phyloP scores from a whole-genome alignment of 2,329 filamentous ascomycete species.

The Aaosphaeria pasadenensis region DNA sequence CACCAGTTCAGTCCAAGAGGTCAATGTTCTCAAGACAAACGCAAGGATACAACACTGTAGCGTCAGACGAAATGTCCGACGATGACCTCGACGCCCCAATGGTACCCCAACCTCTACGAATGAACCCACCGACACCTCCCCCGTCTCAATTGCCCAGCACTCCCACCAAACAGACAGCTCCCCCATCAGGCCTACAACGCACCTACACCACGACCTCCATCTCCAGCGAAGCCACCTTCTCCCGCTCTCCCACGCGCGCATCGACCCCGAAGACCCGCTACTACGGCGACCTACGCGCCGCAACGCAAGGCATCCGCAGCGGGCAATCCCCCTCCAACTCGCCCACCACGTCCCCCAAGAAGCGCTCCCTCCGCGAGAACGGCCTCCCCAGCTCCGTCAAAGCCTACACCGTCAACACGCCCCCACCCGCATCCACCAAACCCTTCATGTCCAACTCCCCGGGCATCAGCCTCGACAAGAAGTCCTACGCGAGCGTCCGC shows the following conservation, averaged over 20 bases:
- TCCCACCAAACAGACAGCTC: slow-evolving; percentile 6
- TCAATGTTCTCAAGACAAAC: slow-evolving; percentile 20
- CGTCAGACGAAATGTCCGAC: slow-evolving; percentile 25
- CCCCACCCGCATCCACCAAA: slow-evolving; percentile 8
- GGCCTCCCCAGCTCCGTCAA: slow-evolving; percentile 24
- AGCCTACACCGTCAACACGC: slow-evolving; percentile 28
- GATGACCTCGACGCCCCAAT: slow-evolving; percentile 24
- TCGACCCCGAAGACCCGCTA: slow-evolving; percentile 42
- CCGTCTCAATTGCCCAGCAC: slow-evolving; percentile 15
- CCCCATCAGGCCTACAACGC: slow-evolving; percentile 15
- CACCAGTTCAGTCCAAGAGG: slow-evolving; percentile 6
- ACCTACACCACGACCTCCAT: slow-evolving; percentile 23
- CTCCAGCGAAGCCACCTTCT: slow-evolving; percentile 28
- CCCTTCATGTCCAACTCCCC: slow-evolving; percentile 18
- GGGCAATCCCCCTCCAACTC: slow-evolving; percentile 20
- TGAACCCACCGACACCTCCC: slow-evolving; percentile 47
- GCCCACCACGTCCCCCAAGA: slow-evolving; percentile 19
- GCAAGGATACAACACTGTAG: slow-evolving; percentile 26
- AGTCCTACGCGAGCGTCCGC: slow-evolving; percentile 27
- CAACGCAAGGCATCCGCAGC: slow-evolving; percentile 36
- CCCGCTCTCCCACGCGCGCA: slow-evolving; percentile 22
- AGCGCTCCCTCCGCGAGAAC: slow-evolving; percentile 16
- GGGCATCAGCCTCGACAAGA: slow-evolving; percentile 30
- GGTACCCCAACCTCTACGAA: slow-evolving; percentile 43
- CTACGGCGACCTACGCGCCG: slow-evolving; percentile 48